Evolutionary conservation across 2,329 filamentous ascomycete species (phyloP).

Genomic region (Epichloe sibirici): DNA sequence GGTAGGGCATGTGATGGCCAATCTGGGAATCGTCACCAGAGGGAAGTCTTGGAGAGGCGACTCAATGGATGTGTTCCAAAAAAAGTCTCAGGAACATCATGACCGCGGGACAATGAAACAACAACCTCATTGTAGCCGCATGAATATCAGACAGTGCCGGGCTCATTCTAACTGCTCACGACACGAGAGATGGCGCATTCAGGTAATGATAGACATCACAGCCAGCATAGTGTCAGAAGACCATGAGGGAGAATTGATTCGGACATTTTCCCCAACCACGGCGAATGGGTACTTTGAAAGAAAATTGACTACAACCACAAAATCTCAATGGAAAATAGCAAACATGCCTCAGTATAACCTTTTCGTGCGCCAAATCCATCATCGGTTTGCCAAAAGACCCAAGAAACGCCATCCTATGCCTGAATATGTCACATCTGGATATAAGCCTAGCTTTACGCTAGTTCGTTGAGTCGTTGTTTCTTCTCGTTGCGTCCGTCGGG

Average conservation of each 20-base stretch:
- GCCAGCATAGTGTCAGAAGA: too few species aligned
- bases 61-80: neutral
- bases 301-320: neutral
- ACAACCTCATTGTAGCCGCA: too few species aligned
- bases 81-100: neutral
- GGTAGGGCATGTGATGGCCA: neutral
- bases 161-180: too few species aligned
- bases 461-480: conserved; percentile 33
- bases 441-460: conserved; percentile 14
- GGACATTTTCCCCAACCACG: too few species aligned
- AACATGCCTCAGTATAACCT: conserved; percentile 2
- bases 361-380: conserved; percentile 17
- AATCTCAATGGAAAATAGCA: neutral
- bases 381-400: conserved; percentile 11
- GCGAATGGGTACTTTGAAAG: neutral
- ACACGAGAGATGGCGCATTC: too few species aligned
- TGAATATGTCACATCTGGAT: conserved; percentile 7
- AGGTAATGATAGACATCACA: too few species aligned
- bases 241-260: too few species aligned
- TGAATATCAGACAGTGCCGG: too few species aligned
- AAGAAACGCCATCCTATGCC: conserved; percentile 22
- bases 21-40: neutral
- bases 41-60: neutral
- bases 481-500: conserved; percentile 51
- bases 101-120: too few species aligned